phyloP scores from a whole-genome alignment of 805 yeast species.

The Torulaspora quercuum region DNA sequence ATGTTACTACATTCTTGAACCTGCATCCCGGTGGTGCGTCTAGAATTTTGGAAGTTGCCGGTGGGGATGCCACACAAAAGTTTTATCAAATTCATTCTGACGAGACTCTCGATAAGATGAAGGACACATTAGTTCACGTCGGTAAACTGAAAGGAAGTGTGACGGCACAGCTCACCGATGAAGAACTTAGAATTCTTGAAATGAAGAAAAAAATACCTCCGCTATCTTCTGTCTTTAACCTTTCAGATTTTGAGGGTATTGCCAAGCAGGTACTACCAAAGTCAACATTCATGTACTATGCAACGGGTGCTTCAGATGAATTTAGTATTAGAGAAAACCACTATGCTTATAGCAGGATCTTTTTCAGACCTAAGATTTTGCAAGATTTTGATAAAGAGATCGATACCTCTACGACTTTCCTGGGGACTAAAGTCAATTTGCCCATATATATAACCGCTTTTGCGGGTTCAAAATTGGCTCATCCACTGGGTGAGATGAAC shows the following conservation, averaged over 20 bases:
- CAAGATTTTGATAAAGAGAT: slow-evolving; percentile 30
- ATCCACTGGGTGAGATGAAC: slow-evolving; percentile 40
- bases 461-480: slow-evolving; percentile 44
- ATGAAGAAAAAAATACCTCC: slow-evolving; percentile 32
- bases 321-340: slow-evolving; percentile 45
- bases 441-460: slow-evolving; percentile 52
- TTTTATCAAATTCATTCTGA: slow-evolving; percentile 39
- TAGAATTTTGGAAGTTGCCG: slow-evolving; percentile 74
- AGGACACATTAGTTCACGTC: slow-evolving; percentile 13
- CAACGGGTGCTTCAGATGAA: slow-evolving; percentile 51
- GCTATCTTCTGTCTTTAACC: slow-evolving; percentile 33
- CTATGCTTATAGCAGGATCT: slow-evolving; percentile 41
- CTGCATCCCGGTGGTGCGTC: slow-evolving; percentile 88
- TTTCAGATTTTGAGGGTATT: slow-evolving; percentile 42
- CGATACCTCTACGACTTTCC: slow-evolving; percentile 45
- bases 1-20: slow-evolving; percentile 69
- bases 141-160: slow-evolving; percentile 20
- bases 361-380: slow-evolving; percentile 46
- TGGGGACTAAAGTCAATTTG: slow-evolving; percentile 44
- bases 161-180: slow-evolving; percentile 16
- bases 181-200: slow-evolving; percentile 18
- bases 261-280: slow-evolving; percentile 37
- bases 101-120: slow-evolving; percentile 18
- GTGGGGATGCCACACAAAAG: slow-evolving; percentile 71
- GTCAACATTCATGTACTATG: slow-evolving; percentile 42